Percentiles rank a stretch among this genome's conserved stretches.
These are phyloP conservation scores for Chalciporus sphaerocephalus DNA, from an alignment of 768 basidiomycete genomes.

Conservation along the genomic window DNA sequence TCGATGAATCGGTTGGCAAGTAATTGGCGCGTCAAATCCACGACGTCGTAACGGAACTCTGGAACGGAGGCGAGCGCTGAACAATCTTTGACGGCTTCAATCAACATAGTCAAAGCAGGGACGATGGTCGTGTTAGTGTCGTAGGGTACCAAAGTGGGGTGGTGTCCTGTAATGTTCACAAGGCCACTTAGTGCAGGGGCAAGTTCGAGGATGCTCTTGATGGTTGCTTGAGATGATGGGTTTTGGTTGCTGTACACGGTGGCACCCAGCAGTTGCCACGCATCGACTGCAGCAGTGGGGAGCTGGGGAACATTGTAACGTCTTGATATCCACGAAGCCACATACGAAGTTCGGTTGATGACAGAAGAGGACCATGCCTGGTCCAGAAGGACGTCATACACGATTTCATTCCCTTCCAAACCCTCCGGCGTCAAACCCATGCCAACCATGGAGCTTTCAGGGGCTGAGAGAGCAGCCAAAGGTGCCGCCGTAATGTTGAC, in stretches of 20 bases:
- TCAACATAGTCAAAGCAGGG: slow-evolving; percentile 71
- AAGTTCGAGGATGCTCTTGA: slow-evolving; percentile 38
- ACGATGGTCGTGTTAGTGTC: slow-evolving; percentile 55
- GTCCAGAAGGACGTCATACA: slow-evolving; percentile 40
- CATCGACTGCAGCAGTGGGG: slow-evolving; percentile 25
- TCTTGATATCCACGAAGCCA: slow-evolving; percentile 33
- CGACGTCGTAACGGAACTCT: slow-evolving; percentile 38
- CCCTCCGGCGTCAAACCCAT: slow-evolving; percentile 39
- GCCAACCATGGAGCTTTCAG: slow-evolving; percentile 35
- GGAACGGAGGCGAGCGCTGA: slow-evolving; percentile 19
- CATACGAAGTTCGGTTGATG: slow-evolving; percentile 31
- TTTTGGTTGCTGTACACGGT: slow-evolving; percentile 39
- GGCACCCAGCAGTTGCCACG: slow-evolving; percentile 35
- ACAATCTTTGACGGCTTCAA: slow-evolving; percentile 28
- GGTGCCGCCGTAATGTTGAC: slow-evolving; percentile 32
- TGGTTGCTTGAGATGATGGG: slow-evolving; percentile 28
- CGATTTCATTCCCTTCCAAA: slow-evolving; percentile 41
- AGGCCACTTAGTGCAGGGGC: slow-evolving; percentile 33
- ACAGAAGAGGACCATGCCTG: slow-evolving; percentile 38
- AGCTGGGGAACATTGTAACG: slow-evolving; percentile 31
- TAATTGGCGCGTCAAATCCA: slow-evolving; percentile 38
- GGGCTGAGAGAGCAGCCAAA: slow-evolving; percentile 27
- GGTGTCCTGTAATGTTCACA: slow-evolving; percentile 30
- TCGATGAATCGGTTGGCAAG: slow-evolving; percentile 37
- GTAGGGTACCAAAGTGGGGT: slow-evolving; percentile 34